A percentile compares a stretch with the other conserved stretches of the same genome.
phyloP scores from a whole-genome alignment of 345 rosid species.

The Murraya paniculata region DNA sequence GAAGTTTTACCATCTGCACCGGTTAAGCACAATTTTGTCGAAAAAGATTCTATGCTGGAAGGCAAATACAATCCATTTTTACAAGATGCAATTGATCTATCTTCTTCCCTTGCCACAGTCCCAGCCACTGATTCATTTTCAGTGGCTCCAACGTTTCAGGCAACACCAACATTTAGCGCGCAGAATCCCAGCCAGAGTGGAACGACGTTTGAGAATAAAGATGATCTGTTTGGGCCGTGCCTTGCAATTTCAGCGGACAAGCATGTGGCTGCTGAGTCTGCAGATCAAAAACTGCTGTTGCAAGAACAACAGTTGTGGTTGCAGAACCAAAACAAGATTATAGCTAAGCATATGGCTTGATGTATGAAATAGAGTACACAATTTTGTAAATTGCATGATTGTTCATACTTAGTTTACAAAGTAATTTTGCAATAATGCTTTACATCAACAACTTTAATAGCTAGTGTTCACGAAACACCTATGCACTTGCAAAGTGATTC shows the following conservation, averaged over 20 bases:
- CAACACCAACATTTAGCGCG: slow-evolving; percentile 32
- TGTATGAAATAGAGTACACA: neutral
- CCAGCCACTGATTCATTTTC: slow-evolving; percentile 23
- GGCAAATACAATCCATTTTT: slow-evolving; percentile 49
- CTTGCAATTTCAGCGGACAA: neutral
- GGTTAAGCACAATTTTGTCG: neutral
- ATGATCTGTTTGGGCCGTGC: slow-evolving; percentile 54
- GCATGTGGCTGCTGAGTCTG: slow-evolving; percentile 5
- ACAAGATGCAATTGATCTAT: slow-evolving; percentile 28
- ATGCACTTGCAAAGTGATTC: no score
- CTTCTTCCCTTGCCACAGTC: neutral
- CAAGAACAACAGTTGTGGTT: slow-evolving; percentile 69
- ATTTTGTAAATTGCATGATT: neutral
- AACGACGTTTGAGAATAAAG: neutral
- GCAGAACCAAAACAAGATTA: slow-evolving; percentile 68
- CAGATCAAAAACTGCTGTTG: slow-evolving; percentile 38
- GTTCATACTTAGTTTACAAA: neutral
- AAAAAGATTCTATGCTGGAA: slow-evolving; percentile 3
- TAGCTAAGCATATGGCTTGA: slow-evolving; percentile 51
- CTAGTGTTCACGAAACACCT: no score
- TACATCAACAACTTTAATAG: neutral
- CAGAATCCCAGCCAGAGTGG: slow-evolving; percentile 11
- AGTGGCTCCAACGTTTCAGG: slow-evolving; percentile 53
- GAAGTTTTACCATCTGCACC: neutral
- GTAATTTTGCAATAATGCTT: neutral